These are phyloP conservation scores for Scenedesmus sp. DNA, from an alignment of 163 green algal genomes.

Conservation along the genomic window DNA sequence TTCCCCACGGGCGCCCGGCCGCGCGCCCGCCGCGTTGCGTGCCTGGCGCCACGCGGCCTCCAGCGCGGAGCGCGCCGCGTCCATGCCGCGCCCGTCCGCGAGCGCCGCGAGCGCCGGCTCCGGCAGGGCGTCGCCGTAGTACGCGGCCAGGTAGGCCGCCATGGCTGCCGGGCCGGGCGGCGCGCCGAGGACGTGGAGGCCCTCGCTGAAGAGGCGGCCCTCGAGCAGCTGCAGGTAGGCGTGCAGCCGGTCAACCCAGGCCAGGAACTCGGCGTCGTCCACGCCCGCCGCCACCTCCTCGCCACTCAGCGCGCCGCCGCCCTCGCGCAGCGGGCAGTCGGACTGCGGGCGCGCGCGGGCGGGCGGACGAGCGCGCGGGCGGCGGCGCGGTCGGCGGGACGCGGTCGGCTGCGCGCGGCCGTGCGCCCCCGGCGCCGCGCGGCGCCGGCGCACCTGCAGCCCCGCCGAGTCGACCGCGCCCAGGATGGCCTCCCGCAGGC, in stretches of 20 bases:
- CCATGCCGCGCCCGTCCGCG: slow-evolving; percentile 33
- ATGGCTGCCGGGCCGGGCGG: slow-evolving; percentile 67
- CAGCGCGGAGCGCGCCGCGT: slow-evolving; percentile 15
- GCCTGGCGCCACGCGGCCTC: slow-evolving; percentile 32
- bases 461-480: slow-evolving; percentile 43
- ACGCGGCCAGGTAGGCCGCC: slow-evolving; percentile 83
- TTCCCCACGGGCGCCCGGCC: too few species aligned
- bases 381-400: too few species aligned
- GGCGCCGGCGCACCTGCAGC: slow-evolving; percentile 80
- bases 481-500: slow-evolving; percentile 69
- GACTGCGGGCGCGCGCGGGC: too few species aligned
- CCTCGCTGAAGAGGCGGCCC: slow-evolving; percentile 92
- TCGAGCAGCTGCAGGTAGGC: slow-evolving; percentile 82
- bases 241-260: slow-evolving; percentile 56
- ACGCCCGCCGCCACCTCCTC: slow-evolving; percentile 37
- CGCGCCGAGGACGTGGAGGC: slow-evolving; percentile 90
- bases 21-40: neutral
- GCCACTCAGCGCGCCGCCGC: slow-evolving; percentile 20
- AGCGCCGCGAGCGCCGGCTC: slow-evolving; percentile 74
- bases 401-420: too few species aligned
- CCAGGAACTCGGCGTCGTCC: slow-evolving; percentile 49
- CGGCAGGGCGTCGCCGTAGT: slow-evolving; percentile 82
- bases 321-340: slow-evolving; percentile 68
- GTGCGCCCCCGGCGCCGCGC: too few species aligned
- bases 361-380: too few species aligned